Base-by-base conservation (phyloP, 345 rosid species). In the Dovyalis caffra region DNA sequence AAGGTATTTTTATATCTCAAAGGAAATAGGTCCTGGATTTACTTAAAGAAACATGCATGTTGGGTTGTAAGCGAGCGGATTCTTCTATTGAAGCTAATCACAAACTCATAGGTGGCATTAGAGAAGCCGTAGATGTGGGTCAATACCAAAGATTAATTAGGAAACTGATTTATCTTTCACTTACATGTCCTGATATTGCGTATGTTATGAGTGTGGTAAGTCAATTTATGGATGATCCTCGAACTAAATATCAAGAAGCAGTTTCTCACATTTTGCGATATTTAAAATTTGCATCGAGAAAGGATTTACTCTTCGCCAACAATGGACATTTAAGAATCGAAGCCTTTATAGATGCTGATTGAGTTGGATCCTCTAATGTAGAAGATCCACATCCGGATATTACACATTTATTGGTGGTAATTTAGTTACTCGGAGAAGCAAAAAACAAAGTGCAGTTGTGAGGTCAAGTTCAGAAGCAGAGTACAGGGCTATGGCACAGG, bases 171-270 rank as follows among this genome's bases (percentile, higher is more conserved):
- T 45, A 45, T 45, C 15, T 15, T 1, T 15, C 6, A 15, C 6
- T 14, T 15, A 4, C 51, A 0, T 14, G 51, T 0, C 20, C 51
- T 5, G 20, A 45, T 1, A 14, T 43, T 3, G 2, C 51, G 5
- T 15, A 45, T 0, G 51, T 6, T 0, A 1, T 45, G 1, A 45
- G 51, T 1, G 51, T 45, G 1, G 20, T 45, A 15, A 45, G 51
- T 5, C 20, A 45, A 4, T 45, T 45, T 16, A 45, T 45, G 51
- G 20, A 45, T 45, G 51, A n/a, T n/a, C n/a, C n/a, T n/a, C n/a
- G n/a, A n/a, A n/a, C n/a, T n/a, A n/a, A n/a, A n/a, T 1, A 1
- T 20, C 51, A 4, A 45, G 6, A 45, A 3, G 51, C 2, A 0
- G 21, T 45, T 0, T 4, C 14, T 45, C 4, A 6, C 4, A 45